Percentiles rank a stretch among this genome's conserved stretches.
These are phyloP conservation scores for Trichoderma lentiforme DNA, from an alignment of 2,329 filamentous ascomycete genomes.

Conservation along the genomic window DNA sequence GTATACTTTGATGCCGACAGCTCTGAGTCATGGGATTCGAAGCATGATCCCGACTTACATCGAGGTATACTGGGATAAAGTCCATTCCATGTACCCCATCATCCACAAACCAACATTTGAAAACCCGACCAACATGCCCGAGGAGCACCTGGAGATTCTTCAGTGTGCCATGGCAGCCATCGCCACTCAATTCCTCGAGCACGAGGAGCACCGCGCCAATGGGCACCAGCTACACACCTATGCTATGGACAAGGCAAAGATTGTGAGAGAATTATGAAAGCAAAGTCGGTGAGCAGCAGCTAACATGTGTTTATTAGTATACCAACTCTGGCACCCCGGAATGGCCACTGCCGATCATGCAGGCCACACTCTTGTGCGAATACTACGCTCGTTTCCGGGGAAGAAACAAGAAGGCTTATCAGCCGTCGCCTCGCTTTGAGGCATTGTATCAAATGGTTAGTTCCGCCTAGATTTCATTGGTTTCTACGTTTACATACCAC, in stretches of 20 bases:
- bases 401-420: conserved; percentile 44
- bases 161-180: conserved; percentile 56
- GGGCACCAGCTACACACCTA: conserved; percentile 51
- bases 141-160: conserved; percentile 42
- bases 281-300: not conserved
- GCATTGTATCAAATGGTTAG: conserved; percentile 54
- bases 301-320: conserved; percentile 6
- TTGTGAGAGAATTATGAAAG: conserved; percentile 39
- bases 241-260: conserved; percentile 48
- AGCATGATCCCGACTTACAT: conserved; percentile 49
- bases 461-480: conserved; percentile 23
- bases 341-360: conserved; percentile 51
- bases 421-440: conserved; percentile 48
- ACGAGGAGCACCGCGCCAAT: conserved; percentile 48
- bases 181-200: conserved; percentile 48
- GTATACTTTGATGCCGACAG: conserved; percentile 31
- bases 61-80: conserved; percentile 51
- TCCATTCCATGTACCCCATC: conserved; percentile 48
- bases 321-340: conserved; percentile 25
- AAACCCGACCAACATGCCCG: conserved; percentile 27
- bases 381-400: conserved; percentile 54
- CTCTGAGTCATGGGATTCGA: conserved; percentile 39
- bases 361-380: conserved; percentile 54
- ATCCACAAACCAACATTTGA: conserved; percentile 48
- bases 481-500: not conserved